Conservation (phyloP, 805 yeast genomes). For the Cyberlindnera maritima region DNA sequence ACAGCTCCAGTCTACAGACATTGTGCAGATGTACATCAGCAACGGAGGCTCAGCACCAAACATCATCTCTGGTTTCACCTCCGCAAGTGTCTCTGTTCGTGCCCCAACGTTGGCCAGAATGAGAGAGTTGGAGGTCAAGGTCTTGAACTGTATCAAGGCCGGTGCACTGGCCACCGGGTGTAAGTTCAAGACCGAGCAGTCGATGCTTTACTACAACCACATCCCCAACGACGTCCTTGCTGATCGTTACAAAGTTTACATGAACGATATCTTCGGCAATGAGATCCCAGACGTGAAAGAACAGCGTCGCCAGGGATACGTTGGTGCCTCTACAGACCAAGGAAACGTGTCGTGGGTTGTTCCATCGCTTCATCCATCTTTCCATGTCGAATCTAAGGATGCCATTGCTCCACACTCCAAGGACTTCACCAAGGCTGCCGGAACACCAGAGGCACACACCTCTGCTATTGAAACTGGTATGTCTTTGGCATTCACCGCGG, state of each 20-base stretch:
- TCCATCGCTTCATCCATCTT: conserved; percentile 12
- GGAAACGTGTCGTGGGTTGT: conserved; percentile 13
- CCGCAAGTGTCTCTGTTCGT: conserved; percentile 8
- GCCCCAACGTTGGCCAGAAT: conserved; percentile 12
- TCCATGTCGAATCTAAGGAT: not conserved
- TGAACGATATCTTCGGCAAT: conserved; percentile 7
- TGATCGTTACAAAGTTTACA: conserved; percentile 6
- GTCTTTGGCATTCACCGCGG: conserved; percentile 2
- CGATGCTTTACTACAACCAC: conserved; percentile 10
- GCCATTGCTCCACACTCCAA: conserved; percentile 10
- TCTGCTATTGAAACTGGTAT: conserved; percentile 11
- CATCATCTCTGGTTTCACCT: conserved; percentile 12
- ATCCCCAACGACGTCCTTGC: conserved; percentile 9
- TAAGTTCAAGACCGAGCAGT: conserved; percentile 4
- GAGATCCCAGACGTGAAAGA: conserved; percentile 3
- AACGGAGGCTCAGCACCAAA: conserved; percentile 13
- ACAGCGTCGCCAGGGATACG: not conserved
- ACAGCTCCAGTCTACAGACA: conserved; percentile 5
- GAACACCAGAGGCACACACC: conserved; percentile 3
- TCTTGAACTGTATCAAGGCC: conserved; percentile 9
- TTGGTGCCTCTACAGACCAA: conserved; percentile 12
- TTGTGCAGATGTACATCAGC: conserved; percentile 11
- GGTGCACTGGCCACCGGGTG: conserved; percentile 16
- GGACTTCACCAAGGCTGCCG: conserved; percentile 7
- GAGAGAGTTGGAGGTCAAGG: conserved; percentile 10